Conservation (phyloP, 2,329 filamentous ascomycete species). For the Trichophyton verrucosum region DNA sequence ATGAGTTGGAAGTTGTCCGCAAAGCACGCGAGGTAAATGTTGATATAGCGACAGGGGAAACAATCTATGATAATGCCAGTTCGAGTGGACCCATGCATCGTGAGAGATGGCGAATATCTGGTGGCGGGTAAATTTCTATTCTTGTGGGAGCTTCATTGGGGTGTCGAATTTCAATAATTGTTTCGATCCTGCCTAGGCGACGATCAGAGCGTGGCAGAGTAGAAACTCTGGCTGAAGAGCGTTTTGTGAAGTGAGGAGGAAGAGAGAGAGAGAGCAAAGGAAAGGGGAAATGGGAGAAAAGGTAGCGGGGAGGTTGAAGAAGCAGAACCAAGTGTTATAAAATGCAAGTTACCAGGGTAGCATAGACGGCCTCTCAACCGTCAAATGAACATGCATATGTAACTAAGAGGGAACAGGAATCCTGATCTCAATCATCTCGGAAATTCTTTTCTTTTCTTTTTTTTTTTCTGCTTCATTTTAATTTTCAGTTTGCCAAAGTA, state of each 20-base stretch:
- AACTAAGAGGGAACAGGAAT: neutral
- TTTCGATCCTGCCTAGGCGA: neutral
- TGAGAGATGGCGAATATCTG: constrained; percentile 3
- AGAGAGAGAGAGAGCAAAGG: neutral
- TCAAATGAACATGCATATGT: constrained; percentile 2
- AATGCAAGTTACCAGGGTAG: neutral
- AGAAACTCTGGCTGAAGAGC: neutral
- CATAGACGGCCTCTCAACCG: neutral
- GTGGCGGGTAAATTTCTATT: constrained; percentile 4
- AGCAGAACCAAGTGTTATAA: neutral
- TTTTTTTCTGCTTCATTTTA: neutral
- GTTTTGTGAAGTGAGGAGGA: neutral
- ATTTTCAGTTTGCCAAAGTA: neutral
- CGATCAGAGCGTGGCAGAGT: neutral
- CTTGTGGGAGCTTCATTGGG: neutral
- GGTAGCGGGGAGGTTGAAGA: neutral
- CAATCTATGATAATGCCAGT: constrained; percentile 2
- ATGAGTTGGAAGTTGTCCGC: neutral
- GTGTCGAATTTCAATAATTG: neutral
- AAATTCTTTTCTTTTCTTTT: neutral
- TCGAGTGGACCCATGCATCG: neutral
- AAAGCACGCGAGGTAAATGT: neutral
- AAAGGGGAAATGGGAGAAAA: neutral
- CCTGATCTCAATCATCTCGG: neutral
- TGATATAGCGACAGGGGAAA: neutral